phyloP scores from a whole-genome alignment of 2,329 filamentous ascomycete genomes.

The Colletotrichum sojae region DNA sequence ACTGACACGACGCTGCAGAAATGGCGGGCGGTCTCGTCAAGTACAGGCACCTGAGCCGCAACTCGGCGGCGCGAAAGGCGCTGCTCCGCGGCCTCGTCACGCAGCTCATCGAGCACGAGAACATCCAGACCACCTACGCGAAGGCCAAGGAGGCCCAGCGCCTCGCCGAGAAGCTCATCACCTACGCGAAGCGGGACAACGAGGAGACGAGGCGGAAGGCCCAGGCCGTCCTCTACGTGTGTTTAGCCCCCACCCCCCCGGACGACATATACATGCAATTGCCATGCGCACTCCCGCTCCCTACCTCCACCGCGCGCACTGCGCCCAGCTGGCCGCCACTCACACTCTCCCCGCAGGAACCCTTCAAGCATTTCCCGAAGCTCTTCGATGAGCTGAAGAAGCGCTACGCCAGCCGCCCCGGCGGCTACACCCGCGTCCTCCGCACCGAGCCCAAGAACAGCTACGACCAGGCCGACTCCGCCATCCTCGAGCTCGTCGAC shows the following conservation, averaged over 20 bases:
- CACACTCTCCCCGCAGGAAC: constrained; percentile 64
- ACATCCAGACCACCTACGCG: constrained; percentile 93
- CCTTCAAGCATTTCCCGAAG: constrained; percentile 76
- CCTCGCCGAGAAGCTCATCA: constrained; percentile 94
- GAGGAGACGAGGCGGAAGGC: constrained; percentile 83
- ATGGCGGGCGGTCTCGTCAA: constrained; percentile 92
- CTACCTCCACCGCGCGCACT: too few species aligned
- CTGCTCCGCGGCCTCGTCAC: constrained; percentile 96
- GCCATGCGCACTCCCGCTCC: too few species aligned
- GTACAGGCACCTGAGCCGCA: constrained; percentile 89
- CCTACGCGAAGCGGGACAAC: constrained; percentile 92
- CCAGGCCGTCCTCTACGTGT: constrained; percentile 84
- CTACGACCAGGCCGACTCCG: constrained; percentile 87
- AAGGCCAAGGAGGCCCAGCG: constrained; percentile 98
- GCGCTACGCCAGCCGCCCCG: constrained; percentile 84
- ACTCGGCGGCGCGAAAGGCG: constrained; percentile 89
- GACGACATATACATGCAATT: too few species aligned
- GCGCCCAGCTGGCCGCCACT: too few species aligned
- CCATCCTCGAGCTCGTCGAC: constrained; percentile 95
- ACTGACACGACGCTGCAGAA: constrained; percentile 33
- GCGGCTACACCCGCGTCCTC: constrained; percentile 95
- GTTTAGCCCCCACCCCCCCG: constrained; percentile 45
- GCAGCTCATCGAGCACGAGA: constrained; percentile 92
- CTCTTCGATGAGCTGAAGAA: constrained; percentile 86
- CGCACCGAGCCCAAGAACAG: constrained; percentile 90